Percentiles rank a stretch among this genome's conserved stretches.
phyloP scores from a whole-genome alignment of 2,329 filamentous ascomycete genomes.

The Neonectria magnoliae region DNA sequence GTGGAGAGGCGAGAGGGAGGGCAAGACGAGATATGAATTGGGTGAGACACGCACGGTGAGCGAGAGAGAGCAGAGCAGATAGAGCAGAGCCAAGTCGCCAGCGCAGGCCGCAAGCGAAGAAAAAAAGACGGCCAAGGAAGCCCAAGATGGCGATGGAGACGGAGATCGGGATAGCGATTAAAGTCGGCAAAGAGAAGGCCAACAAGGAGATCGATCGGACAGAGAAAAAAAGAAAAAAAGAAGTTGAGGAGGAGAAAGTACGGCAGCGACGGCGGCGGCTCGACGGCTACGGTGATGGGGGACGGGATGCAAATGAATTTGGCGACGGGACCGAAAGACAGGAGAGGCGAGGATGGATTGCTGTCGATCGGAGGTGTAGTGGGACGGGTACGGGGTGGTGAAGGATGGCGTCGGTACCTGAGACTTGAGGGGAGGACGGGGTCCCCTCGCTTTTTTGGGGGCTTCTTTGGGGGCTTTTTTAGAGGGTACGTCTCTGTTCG shows the following conservation, averaged over 20 bases:
- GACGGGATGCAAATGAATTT: constrained; percentile 20
- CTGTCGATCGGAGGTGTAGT: constrained; percentile 15
- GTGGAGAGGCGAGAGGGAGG: constrained; percentile 22
- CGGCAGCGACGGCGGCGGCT: neutral
- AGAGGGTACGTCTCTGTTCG: constrained; percentile 15
- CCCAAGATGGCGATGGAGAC: constrained; percentile 4
- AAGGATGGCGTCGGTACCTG: constrained; percentile 19
- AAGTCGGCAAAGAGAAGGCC: constrained; percentile 10
- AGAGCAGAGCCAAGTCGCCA: constrained; percentile 40
- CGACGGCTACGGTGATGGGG: constrained; percentile 19
- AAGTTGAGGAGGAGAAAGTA: constrained; percentile 7
- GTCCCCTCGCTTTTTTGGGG: constrained; percentile 12
- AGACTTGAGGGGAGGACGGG: constrained; percentile 10
- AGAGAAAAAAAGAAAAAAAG: constrained; percentile 3
- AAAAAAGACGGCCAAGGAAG: constrained; percentile 7
- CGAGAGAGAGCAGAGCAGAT: constrained; percentile 25
- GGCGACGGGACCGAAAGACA: constrained; percentile 15
- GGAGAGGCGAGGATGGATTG: constrained; percentile 27
- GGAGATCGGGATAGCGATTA: constrained; percentile 13
- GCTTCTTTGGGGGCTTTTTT: neutral
- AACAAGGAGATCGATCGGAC: constrained; percentile 2
- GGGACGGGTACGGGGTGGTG: constrained; percentile 16
- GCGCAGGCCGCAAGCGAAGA: constrained; percentile 38
- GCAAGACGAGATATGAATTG: constrained; percentile 24
- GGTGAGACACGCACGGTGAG: constrained; percentile 25